Evolutionary conservation across 768 basidiomycete species (phyloP).

Genomic region (Pulveroboletus frians): DNA sequence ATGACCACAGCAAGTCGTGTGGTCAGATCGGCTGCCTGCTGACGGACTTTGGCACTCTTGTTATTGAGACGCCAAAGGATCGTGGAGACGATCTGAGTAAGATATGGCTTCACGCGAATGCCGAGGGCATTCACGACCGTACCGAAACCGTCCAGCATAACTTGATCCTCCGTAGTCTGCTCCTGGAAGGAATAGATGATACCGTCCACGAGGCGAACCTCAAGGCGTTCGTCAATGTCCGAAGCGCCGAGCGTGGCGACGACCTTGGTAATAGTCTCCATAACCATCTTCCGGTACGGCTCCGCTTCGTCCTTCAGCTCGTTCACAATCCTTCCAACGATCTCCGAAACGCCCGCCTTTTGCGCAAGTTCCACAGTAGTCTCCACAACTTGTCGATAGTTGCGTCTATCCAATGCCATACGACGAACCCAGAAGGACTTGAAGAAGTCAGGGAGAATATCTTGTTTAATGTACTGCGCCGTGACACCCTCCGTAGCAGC

Average conservation of each 20-base stretch:
- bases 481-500: slow-evolving; percentile 98
- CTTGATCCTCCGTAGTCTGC: slow-evolving; percentile 97
- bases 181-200: slow-evolving; percentile 99
- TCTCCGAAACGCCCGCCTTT: slow-evolving; percentile 94
- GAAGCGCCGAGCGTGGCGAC: slow-evolving; percentile 91
- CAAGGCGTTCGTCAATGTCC: slow-evolving; percentile 93
- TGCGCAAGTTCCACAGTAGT: slow-evolving; percentile 98
- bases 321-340: slow-evolving; percentile 76
- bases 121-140: slow-evolving; percentile 96
- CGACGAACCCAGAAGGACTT: slow-evolving; percentile 98
- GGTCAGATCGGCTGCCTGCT: slow-evolving; percentile 98
- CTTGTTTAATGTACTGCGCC: slow-evolving; percentile 91
- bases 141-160: slow-evolving; percentile 98
- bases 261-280: slow-evolving; percentile 99
- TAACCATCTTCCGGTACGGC: slow-evolving; percentile 97
- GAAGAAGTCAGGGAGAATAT: slow-evolving; percentile 99
- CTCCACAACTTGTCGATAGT: slow-evolving; percentile 96
- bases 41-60: slow-evolving; percentile 98
- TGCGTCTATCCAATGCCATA: slow-evolving; percentile 95
- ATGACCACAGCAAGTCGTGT: slow-evolving; percentile 95
- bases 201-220: slow-evolving; percentile 91
- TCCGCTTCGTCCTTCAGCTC: slow-evolving; percentile 57
- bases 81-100: slow-evolving; percentile 97
- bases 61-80: slow-evolving; percentile 99
- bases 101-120: slow-evolving; percentile 95